Percentiles rank a stretch among this genome's conserved stretches.
These are phyloP conservation scores for grape (Vitis vinifera) DNA, from an alignment of 164 flowering plant species.

Conservation along the genomic window DNA sequence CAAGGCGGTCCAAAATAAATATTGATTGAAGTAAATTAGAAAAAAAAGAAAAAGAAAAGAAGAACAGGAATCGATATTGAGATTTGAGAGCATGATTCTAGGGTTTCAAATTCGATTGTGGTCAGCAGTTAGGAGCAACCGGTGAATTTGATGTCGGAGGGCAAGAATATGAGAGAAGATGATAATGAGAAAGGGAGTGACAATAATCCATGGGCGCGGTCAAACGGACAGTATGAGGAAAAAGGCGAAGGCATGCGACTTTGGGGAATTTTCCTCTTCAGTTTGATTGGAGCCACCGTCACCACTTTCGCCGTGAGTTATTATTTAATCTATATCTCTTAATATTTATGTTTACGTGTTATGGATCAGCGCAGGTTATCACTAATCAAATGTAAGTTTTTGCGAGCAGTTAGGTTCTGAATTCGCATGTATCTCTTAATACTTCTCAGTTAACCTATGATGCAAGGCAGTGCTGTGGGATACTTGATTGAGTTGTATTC, in stretches of 20 bases:
- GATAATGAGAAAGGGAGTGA: slow-evolving; percentile 8
- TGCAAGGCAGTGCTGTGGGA: too few species aligned
- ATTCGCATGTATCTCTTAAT: too few species aligned
- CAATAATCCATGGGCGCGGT: slow-evolving; percentile 20
- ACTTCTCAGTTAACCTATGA: too few species aligned
- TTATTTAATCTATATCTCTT: background rate
- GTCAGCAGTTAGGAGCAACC: background rate
- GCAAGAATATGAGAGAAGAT: slow-evolving; percentile 13
- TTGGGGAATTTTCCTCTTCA: slow-evolving; percentile 67
- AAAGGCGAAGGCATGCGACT: slow-evolving; percentile 40
- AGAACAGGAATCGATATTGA: background rate
- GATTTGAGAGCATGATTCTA: slow-evolving; percentile 9
- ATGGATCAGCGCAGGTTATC: too few species aligned
- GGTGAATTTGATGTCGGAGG: background rate
- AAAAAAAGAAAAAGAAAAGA: background rate
- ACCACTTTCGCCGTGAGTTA: slow-evolving; percentile 62
- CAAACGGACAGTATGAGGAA: slow-evolving; percentile 11
- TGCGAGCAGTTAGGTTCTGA: too few species aligned
- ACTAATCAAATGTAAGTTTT: too few species aligned
- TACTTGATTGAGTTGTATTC: too few species aligned
- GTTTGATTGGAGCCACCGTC: slow-evolving; percentile 73
- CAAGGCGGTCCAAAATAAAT: background rate
- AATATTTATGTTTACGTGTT: too few species aligned
- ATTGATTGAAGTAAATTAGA: background rate
- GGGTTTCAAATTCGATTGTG: background rate